Base-by-base conservation (phyloP, 441 rosid species). In the Flueggea neowawraea region DNA sequence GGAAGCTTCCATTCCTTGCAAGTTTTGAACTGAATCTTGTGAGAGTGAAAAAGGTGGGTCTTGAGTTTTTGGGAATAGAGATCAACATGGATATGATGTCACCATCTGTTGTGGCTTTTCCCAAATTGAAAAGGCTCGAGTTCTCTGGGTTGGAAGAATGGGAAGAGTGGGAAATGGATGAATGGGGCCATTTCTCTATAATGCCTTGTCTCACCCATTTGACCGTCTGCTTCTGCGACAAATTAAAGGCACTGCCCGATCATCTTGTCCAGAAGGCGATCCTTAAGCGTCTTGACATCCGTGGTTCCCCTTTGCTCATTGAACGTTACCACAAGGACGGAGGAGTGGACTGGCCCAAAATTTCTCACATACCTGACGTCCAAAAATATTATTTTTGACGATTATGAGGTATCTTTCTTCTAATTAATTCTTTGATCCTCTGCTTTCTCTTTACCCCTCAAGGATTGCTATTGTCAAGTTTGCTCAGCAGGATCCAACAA, bases 1-100 rank as follows among this genome's bases (percentile, higher is more conserved):
- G 70, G 32, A 57, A 61, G 61, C 45, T 71, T 14, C 61, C 67
- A 14, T 50, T 7, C 6, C 75, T 66, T 9, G 71, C 66, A 52
- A 4, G 1, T 11, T 52, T 71, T 11, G 28, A 22, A 0, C 3
- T 0, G 12, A 62, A 16, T 2, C 4, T 3, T 5, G 28, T 6
- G 52, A 65, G 63, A 10, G 45, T 61, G 60, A 59, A 50, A 41
- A 66, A 1, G 5, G 63, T 66, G 14, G 55, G 59, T 11, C n/a
- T 10, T 31, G 74, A 70, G 36, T 55, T 66, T 11, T 16, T 61
- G n/a, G 71, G 75, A 14, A 28, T 31, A 13, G 45, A 14, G 12
- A 12, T 6, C 10, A 15, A 55, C 16, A 9, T 16, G 47, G 11
- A 14, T 13, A 6, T 10, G 15, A 54, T 15, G 5, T 61, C 61